A percentile compares a stretch with the other conserved stretches of the same genome.
Evolutionary conservation across 441 rosid species (phyloP).

Genomic region (Aleurites moluccanus): DNA sequence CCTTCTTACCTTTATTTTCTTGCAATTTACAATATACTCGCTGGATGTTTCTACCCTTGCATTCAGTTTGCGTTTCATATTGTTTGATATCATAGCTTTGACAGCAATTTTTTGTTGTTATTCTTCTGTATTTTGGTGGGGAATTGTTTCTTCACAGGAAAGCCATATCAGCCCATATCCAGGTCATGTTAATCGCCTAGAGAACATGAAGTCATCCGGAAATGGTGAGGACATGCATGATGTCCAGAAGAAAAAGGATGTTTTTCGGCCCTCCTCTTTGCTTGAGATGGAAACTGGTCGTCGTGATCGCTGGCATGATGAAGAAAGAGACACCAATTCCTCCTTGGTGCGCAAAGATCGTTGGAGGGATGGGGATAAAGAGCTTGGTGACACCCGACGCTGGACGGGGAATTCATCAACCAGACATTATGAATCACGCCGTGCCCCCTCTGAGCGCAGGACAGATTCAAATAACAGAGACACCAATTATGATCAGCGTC

Average conservation of each 20-base stretch:
- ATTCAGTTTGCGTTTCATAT: not conserved
- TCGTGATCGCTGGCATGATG: conserved; percentile 96
- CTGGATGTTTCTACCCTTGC: not conserved
- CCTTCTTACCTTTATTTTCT: not conserved
- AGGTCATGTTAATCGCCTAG: conserved; percentile 42
- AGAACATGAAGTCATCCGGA: conserved; percentile 49
- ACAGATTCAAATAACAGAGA: conserved; percentile 78
- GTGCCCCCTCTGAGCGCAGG: conserved; percentile 77
- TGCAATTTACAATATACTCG: not conserved
- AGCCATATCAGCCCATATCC: conserved; percentile 41
- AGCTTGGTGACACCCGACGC: conserved; percentile 61
- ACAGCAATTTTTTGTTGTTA: conserved; percentile 3
- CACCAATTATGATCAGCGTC: conserved; percentile 69
- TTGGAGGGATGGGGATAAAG: conserved; percentile 89
- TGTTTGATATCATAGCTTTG: conserved; percentile 13
- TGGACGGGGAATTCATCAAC: conserved; percentile 69
- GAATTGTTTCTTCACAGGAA: conserved; percentile 48
- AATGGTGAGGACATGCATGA: conserved; percentile 65
- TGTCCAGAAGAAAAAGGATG: conserved; percentile 75
- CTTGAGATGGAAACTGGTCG: conserved; percentile 79
- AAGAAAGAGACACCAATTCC: conserved; percentile 87
- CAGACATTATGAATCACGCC: conserved; percentile 68
- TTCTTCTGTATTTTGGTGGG: not conserved
- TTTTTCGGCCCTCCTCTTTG: conserved; percentile 71
- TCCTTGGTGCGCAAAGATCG: conserved; percentile 61